Percentiles rank a stretch among this genome's conserved stretches.
Conservation (phyloP, 768 basidiomycete species). For the Lanmaoa pseudosensibilis region DNA sequence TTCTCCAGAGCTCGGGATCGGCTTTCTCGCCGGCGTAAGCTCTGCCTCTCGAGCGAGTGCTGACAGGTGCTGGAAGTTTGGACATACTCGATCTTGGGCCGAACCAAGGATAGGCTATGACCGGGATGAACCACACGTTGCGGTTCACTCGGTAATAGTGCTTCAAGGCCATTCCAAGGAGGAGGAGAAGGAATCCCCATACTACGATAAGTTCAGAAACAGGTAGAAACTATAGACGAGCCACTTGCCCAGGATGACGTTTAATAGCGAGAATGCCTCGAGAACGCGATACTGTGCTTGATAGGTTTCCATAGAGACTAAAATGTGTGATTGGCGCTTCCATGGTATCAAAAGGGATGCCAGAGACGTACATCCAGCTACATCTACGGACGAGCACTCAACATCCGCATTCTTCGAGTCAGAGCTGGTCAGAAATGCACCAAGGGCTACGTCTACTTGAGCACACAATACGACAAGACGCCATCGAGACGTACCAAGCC, state of each 20-base stretch:
- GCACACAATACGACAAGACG: slow-evolving; percentile 1
- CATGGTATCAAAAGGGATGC: not conserved
- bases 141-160: slow-evolving; percentile 44
- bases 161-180: slow-evolving; percentile 44
- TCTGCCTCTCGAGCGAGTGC: slow-evolving; percentile 38
- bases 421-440: slow-evolving; percentile 70
- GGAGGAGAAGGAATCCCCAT: slow-evolving; percentile 46
- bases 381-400: slow-evolving; percentile 66
- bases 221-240: not conserved
- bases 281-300: slow-evolving; percentile 88
- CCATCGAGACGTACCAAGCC: slow-evolving; percentile 59
- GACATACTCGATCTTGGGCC: slow-evolving; percentile 38
- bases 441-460: slow-evolving; percentile 54
- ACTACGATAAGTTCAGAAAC: slow-evolving; percentile 37
- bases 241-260: slow-evolving; percentile 63
- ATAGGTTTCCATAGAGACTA: slow-evolving; percentile 83
- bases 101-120: slow-evolving; percentile 75
- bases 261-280: slow-evolving; percentile 78
- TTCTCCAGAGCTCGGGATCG: slow-evolving; percentile 22
- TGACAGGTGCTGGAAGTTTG: slow-evolving; percentile 45
- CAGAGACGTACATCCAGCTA: slow-evolving; percentile 61
- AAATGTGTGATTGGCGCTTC: slow-evolving; percentile 5
- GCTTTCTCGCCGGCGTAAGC: slow-evolving; percentile 30
- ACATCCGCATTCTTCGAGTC: slow-evolving; percentile 78
- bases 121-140: slow-evolving; percentile 67